Conservation (phyloP, 148 eudicot genomes). For the Talinum fruticosum region DNA sequence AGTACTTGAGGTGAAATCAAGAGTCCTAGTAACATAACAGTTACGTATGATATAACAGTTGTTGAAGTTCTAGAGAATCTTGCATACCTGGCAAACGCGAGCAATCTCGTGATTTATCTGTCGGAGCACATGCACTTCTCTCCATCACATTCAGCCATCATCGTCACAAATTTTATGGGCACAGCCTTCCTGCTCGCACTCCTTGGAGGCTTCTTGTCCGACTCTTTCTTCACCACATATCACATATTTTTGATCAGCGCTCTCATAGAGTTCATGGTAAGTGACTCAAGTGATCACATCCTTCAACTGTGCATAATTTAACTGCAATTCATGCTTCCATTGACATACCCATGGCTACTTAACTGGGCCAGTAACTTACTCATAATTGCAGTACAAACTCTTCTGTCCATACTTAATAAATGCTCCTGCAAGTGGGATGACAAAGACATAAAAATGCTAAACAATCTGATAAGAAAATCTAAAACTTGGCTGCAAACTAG, state of each 20-base stretch:
- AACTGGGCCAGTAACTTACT: neutral
- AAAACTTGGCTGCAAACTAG: neutral
- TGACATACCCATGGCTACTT: neutral
- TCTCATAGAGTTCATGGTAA: constrained; percentile 61
- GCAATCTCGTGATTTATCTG: constrained; percentile 80
- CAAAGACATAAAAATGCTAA: neutral
- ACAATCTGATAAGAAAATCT: neutral
- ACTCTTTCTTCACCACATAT: constrained; percentile 71
- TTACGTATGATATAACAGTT: constrained; percentile 31
- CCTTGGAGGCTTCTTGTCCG: constrained; percentile 83
- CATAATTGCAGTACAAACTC: neutral
- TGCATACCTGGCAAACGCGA: constrained; percentile 82
- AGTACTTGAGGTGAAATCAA: too few species aligned
- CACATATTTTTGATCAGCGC: constrained; percentile 66
- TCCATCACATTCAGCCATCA: constrained; percentile 67
- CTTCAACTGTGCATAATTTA: constrained; percentile 8
- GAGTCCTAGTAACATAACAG: neutral
- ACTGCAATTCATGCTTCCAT: neutral
- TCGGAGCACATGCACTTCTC: constrained; percentile 68
- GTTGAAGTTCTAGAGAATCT: constrained; percentile 88
- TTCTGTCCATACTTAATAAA: neutral
- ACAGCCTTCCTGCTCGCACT: constrained; percentile 87
- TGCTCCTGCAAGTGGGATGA: constrained; percentile 22
- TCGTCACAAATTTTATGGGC: constrained; percentile 91
- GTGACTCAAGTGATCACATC: constrained; percentile 1